Evolutionary conservation across 768 basidiomycete species (phyloP), one percentile per base, ranked within the genome.

Genomic region (Boletus insuetus): DNA sequence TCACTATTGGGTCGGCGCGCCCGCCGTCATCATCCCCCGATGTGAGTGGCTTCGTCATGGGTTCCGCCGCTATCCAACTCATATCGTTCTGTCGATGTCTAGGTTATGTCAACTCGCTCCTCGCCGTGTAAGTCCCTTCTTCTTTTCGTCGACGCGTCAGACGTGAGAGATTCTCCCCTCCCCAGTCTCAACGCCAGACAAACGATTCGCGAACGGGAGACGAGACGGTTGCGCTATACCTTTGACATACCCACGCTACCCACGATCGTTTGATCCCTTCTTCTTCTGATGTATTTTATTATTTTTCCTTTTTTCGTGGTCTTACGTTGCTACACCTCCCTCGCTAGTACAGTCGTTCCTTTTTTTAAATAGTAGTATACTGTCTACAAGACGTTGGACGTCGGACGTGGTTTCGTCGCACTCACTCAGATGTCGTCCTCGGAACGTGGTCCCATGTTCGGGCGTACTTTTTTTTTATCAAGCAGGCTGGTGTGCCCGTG

Each of bases 31-130:
- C 8, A 34, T 61, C 16, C 53, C 54, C 26, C 46, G 53, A 61
- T 61, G 59, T 61, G 19, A 46, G 54, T 40, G 11, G 13, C 12
- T 38, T 17, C 14, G n/a, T 55, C 32, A 4, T 17, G 14, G 26
- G n/a, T n/a, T 6, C 4, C 16, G 16, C 16, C 16, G 29, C 8
- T 16, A 7, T 14, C 37, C 13, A 12, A 17, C 39, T 37, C 4
- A 46, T 17, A 4, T 6, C 9, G 14, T 24, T 24, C 24, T 24
- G 24, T 24, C 24, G 24, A 10, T 16, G 13, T 24, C 13, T n/a
- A 59, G 59, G 61, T 4, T 62, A 62, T 9, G 35, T 60, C 6
- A 62, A 62, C 14, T 62, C 61, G 0, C 34, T 61, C 10, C 55
- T 61, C 10, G 59, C 39, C 0, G 55, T 62, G 61, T 62, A 47